Percentiles rank a stretch among this genome's conserved stretches.
Evolutionary conservation across 805 yeast species (phyloP).

Genomic region (Yarrowia sp.): DNA sequence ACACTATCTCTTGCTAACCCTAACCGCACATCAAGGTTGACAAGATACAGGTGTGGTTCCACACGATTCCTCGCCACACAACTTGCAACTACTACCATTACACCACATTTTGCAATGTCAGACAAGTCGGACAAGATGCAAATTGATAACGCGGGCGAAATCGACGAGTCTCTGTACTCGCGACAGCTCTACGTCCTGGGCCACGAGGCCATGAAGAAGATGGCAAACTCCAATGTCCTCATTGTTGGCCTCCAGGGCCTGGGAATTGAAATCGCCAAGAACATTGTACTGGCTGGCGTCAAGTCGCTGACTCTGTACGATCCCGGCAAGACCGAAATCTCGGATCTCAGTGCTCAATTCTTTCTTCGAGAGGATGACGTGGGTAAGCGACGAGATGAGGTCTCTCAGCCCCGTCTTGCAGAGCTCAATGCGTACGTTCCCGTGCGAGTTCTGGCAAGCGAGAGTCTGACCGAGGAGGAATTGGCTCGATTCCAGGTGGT

Average conservation of each 20-base stretch:
- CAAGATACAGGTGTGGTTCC: not conserved
- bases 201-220: slow-evolving; percentile 95
- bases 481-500: slow-evolving; percentile 65
- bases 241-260: slow-evolving; percentile 87
- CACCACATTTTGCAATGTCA: not conserved
- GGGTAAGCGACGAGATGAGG: slow-evolving; percentile 73
- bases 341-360: slow-evolving; percentile 86
- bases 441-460: slow-evolving; percentile 52
- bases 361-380: slow-evolving; percentile 68
- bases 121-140: slow-evolving; percentile 32
- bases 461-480: slow-evolving; percentile 52
- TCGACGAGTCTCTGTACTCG: slow-evolving; percentile 93
- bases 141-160: slow-evolving; percentile 42
- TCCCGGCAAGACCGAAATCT: slow-evolving; percentile 60
- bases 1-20: not conserved
- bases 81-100: not conserved
- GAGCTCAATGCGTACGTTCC: slow-evolving; percentile 93
- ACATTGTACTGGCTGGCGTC: slow-evolving; percentile 95
- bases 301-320: slow-evolving; percentile 84
- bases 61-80: not conserved
- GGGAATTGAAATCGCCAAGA: slow-evolving; percentile 95
- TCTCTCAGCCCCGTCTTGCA: slow-evolving; percentile 62
- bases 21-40: slow-evolving; percentile 5
- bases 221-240: slow-evolving; percentile 92
- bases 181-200: slow-evolving; percentile 95